Evolutionary conservation across 371 early-diverging fungal species (phyloP).

Genomic region (Smittium culicis): DNA sequence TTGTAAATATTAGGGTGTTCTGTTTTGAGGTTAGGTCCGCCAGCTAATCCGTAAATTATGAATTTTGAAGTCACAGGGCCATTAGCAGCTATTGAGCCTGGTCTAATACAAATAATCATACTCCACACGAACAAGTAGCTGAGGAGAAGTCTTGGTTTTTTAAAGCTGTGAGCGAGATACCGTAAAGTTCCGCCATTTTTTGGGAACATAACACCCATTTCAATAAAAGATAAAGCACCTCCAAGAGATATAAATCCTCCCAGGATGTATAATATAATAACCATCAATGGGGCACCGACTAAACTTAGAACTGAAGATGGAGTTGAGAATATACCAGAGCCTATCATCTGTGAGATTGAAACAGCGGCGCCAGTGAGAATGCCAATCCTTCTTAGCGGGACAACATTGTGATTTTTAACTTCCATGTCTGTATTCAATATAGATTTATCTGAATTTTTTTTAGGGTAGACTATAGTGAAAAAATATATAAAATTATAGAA

Average conservation of each 20-base stretch:
- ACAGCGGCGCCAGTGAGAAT: conserved; percentile 52
- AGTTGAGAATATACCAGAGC: conserved; percentile 76
- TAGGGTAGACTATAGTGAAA: too few relatives aligned
- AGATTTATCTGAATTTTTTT: too few relatives aligned
- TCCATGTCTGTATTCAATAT: too few relatives aligned
- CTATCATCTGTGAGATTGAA: conserved; percentile 68
- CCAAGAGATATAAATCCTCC: conserved; percentile 59
- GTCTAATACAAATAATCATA: conserved; percentile 33
- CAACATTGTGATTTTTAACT: too few relatives aligned
- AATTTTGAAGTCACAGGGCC: conserved; percentile 33
- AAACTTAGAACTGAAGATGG: conserved; percentile 54
- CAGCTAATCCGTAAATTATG: conserved; percentile 33
- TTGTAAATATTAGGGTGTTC: conserved; percentile 3
- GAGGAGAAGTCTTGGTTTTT: conserved; percentile 41
- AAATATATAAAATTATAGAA: too few relatives aligned
- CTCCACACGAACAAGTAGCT: conserved; percentile 56
- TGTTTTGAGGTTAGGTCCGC: conserved; percentile 7
- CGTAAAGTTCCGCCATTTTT: conserved; percentile 71
- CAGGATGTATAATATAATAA: conserved; percentile 60
- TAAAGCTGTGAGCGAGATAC: conserved; percentile 64
- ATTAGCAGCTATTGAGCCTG: conserved; percentile 34
- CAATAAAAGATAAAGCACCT: conserved; percentile 63
- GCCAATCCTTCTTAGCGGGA: conserved; percentile 34
- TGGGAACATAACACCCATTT: conserved; percentile 77
- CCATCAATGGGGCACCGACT: conserved; percentile 53